Conservation (phyloP, 805 yeast species). For the Ogataea sp. region DNA sequence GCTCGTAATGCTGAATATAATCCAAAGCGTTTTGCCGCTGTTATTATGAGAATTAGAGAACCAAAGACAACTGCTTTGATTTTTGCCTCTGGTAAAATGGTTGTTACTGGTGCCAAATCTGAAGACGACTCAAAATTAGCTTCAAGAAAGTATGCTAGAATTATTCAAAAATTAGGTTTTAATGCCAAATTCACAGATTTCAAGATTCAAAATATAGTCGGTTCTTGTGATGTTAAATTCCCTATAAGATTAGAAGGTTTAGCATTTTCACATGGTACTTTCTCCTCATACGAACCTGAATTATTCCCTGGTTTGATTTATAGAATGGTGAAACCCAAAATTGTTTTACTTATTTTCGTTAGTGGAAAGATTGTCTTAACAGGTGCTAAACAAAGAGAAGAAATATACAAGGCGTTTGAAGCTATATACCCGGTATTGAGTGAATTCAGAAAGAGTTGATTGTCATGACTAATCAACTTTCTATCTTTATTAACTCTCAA, state of each 20-base stretch:
- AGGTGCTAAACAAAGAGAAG: constrained; percentile 98
- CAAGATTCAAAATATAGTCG: constrained; percentile 96
- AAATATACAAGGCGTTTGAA: constrained; percentile 95
- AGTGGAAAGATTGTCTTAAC: constrained; percentile 96
- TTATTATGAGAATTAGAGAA: constrained; percentile 97
- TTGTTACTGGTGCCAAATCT: constrained; percentile 97
- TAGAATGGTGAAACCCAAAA: constrained; percentile 99
- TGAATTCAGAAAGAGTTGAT: constrained; percentile 72
- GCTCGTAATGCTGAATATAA: constrained; percentile 99
- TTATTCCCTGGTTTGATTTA: constrained; percentile 96
- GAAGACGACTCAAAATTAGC: constrained; percentile 99
- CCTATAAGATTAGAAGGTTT: constrained; percentile 96
- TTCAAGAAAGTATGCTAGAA: constrained; percentile 94
- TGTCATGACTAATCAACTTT: no score
- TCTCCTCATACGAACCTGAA: constrained; percentile 98
- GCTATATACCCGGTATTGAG: constrained; percentile 97
- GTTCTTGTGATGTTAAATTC: constrained; percentile 97
- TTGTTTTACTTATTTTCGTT: constrained; percentile 90
- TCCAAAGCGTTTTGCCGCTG: constrained; percentile 98
- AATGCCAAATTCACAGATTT: constrained; percentile 97
- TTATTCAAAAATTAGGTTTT: constrained; percentile 95
- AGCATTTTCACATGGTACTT: constrained; percentile 97
- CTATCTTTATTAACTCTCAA: no score
- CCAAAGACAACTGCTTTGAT: constrained; percentile 97
- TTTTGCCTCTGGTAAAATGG: constrained; percentile 99